Evolutionary conservation across 768 basidiomycete species (phyloP).

Genomic region (Termitomyces sp.): DNA sequence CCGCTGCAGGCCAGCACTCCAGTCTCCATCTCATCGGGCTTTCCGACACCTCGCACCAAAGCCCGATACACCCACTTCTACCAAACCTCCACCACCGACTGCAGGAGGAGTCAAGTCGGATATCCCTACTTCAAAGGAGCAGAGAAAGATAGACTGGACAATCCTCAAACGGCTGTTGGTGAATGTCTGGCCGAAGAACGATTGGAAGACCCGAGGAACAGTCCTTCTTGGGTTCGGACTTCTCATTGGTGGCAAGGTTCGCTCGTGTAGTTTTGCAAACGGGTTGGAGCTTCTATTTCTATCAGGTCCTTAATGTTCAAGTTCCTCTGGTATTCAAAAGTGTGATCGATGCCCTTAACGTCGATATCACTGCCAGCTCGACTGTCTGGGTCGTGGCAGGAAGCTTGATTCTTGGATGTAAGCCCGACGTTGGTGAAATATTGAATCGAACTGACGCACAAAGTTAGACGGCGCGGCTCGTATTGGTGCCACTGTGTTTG

Average conservation of each 20-base stretch:
- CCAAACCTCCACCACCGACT: not conserved
- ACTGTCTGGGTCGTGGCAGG: conserved; percentile 93
- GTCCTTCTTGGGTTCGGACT: conserved; percentile 81
- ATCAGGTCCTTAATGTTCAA: conserved; percentile 90
- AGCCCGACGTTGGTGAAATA: conserved; percentile 27
- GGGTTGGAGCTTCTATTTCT: not conserved
- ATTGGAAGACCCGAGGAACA: conserved; percentile 76
- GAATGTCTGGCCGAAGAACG: conserved; percentile 90
- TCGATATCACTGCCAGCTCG: conserved; percentile 66
- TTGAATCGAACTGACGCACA: conserved; percentile 1
- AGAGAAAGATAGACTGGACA: conserved; percentile 79
- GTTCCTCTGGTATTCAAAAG: conserved; percentile 96
- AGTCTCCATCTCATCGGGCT: conserved; percentile 3
- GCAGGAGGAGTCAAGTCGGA: conserved; percentile 1
- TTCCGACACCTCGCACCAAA: conserved; percentile 17
- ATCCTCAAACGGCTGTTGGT: conserved; percentile 80
- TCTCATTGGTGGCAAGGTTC: conserved; percentile 82
- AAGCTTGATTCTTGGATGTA: conserved; percentile 88
- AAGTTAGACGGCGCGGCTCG: conserved; percentile 83
- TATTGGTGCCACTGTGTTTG: conserved; percentile 84
- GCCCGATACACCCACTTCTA: conserved; percentile 11
- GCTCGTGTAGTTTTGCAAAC: conserved; percentile 13
- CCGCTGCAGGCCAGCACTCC: not conserved
- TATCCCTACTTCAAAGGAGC: conserved; percentile 35
- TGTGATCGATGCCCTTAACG: conserved; percentile 86